Conservation (phyloP, 371 early-diverging fungal species). For the Fennellomyces sp. region DNA sequence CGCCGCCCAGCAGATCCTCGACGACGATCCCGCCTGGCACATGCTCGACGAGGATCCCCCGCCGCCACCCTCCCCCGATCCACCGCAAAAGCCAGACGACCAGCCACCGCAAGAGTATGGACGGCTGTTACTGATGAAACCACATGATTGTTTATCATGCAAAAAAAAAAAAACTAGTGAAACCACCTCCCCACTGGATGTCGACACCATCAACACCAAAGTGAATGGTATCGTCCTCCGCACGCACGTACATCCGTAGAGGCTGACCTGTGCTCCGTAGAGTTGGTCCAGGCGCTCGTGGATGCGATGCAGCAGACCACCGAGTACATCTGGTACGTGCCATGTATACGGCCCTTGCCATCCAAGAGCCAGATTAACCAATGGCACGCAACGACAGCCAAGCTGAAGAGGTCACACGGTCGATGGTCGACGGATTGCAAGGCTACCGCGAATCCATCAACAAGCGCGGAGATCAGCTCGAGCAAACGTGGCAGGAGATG, state of each 20-base stretch:
- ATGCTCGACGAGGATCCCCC: neutral
- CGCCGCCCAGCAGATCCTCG: neutral
- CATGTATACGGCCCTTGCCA: too few species aligned
- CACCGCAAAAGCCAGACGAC: too few species aligned
- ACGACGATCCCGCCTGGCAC: neutral
- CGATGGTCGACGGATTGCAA: neutral
- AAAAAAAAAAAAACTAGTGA: neutral
- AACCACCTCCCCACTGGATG: neutral
- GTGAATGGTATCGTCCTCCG: conserved; percentile 1
- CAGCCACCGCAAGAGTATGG: neutral
- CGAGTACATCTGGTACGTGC: neutral
- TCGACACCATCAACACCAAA: neutral
- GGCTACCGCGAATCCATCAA: neutral
- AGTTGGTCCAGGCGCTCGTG: neutral
- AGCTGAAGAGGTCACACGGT: neutral
- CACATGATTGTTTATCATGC: neutral
- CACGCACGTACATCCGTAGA: too few species aligned
- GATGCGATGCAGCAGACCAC: neutral
- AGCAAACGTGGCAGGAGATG: conserved; percentile 4
- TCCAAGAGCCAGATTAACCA: too few species aligned
- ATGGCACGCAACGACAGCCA: neutral
- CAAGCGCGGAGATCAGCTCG: neutral
- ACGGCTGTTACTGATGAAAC: too few species aligned
- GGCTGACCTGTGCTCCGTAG: neutral
- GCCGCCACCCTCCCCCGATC: neutral